A percentile compares a stretch with the other conserved stretches of the same genome.
These are phyloP conservation scores for Hyaloscypha variabilis DNA, from an alignment of 495 filamentous ascomycete genomes.

Conservation along the genomic window DNA sequence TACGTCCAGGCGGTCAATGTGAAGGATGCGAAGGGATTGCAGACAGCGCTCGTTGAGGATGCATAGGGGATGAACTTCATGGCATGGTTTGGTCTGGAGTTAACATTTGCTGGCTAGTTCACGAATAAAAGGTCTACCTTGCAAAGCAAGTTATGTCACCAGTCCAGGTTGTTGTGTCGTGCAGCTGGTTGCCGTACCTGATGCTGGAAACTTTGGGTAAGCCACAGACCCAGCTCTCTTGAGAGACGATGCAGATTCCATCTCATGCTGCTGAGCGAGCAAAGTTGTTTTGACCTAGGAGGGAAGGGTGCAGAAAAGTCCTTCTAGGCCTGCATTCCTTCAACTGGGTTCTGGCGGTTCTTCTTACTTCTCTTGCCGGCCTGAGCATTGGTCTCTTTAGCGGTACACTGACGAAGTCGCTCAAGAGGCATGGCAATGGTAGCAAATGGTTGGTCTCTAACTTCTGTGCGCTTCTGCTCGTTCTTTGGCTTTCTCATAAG, in stretches of 20 bases:
- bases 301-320: too few species aligned
- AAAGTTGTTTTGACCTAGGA: too few species aligned
- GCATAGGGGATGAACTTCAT: conserved; percentile 19
- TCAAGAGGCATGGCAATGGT: not conserved
- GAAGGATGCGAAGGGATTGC: conserved; percentile 96
- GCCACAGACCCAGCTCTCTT: too few species aligned
- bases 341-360: not conserved
- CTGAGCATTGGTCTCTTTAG: conserved; percentile 5
- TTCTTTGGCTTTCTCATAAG: too few species aligned
- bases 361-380: conserved; percentile 2
- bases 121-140: conserved; percentile 33
- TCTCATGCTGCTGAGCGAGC: too few species aligned
- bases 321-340: not conserved
- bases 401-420: not conserved
- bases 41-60: conserved; percentile 75
- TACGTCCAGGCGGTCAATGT: conserved; percentile 99
- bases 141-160: not conserved
- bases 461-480: too few species aligned
- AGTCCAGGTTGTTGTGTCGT: not conserved
- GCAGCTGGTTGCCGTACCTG: not conserved
- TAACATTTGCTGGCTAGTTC: conserved; percentile 35
- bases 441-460: too few species aligned
- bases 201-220: not conserved
- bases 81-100: conserved; percentile 32
- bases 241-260: too few species aligned